Evolutionary conservation across 2,329 filamentous ascomycete genomes (phyloP), one percentile per base, ranked within the genome.

Genomic region (Fusarium nanum): DNA sequence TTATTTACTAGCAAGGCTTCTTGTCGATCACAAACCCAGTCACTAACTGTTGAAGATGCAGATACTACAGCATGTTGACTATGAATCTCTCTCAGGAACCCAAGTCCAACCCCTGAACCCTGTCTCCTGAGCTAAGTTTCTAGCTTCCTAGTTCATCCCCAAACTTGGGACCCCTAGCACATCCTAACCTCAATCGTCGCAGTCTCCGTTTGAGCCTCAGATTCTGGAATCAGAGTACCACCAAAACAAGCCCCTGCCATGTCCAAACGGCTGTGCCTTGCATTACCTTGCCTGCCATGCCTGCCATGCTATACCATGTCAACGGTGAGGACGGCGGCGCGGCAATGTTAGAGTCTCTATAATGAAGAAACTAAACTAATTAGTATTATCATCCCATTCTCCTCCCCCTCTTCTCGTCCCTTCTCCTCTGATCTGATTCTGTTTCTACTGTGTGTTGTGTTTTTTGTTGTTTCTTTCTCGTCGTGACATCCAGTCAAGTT

Each of bases 121-220:
- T 56, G 59, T 34, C 40, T 28, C 34, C 40, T n/a, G 12, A 50
- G 12, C 47, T 34, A 34, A 9, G 10, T 28, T 27, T n/a, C 16
- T 47, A 47, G 45, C 45, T 28, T 18, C 61, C 57, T 57, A 62
- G 37, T 49, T 30, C 37, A 52, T 60, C 50, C 34, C 67, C 56
- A 70, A 69, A 61, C 64, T 57, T 52, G 52, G 47, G 47, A 40
- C 49, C 67, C 71, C 69, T 62, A 59, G 56, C 49, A 28, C 47
- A 49, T 59, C 48, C 63, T 71, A 73, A 72, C 73, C 64, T 67
- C 67, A 68, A 60, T 53, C 55, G 70, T 70, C 63, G 62, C 70
- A 74, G 60, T 55, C 61, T 50, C 69, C 64, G 73, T 74, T 71
- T 73, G 73, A 75, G 73, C 60, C 71, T 75, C 69, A 71, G 71